Base-by-base conservation (phyloP, 805 yeast species). In the Wickerhamomyces tratensis region DNA sequence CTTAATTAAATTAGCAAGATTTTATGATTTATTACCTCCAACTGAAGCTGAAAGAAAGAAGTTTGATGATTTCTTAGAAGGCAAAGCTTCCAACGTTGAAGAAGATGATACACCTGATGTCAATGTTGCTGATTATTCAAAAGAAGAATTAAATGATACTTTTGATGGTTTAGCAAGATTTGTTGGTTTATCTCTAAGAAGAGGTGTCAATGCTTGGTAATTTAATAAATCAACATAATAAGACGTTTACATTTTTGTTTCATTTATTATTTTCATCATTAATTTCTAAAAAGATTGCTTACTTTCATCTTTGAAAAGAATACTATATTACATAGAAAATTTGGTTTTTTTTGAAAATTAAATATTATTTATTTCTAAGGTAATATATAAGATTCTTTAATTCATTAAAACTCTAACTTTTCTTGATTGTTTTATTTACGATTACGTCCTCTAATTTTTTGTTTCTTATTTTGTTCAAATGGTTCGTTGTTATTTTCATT, bases 11-110 rank as follows among this genome's bases (percentile, higher is more conserved):
- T 65, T 86, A 50, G 74, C 84, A 36, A 72, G 76, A 48, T 87
- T 82, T 57, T 88, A 86, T 65, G 95, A 86, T 54, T 62, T 86
- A 43, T 62, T 86, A 36, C 81, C 87, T n/a, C 78, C 84, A 30
- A 71, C 74, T 30, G 64, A 66, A 35, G 73, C 72, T 46, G 81
- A 79, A 50, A 69, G 73, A 40, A 72, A 71, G 33, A 64, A 66
- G 45, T 59, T 76, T 50, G 72, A 71, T 39, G 76, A 75, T 27
- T 71, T 71, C 39, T 54, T 77, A 43, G 75, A 69, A 31, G 80
- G 76, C 15, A 72, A 77, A 45, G 60, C 70, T 12, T 65, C 20
- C 20, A 20, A 20, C 20, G 20, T 20, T 4, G 20, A 20, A 20
- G 20, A 66, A 61, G 45, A 50, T 3, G 60, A 57, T 31, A 57